phyloP scores from a whole-genome alignment of 768 basidiomycete genomes.

The Tubosaeta brunneosetosa region DNA sequence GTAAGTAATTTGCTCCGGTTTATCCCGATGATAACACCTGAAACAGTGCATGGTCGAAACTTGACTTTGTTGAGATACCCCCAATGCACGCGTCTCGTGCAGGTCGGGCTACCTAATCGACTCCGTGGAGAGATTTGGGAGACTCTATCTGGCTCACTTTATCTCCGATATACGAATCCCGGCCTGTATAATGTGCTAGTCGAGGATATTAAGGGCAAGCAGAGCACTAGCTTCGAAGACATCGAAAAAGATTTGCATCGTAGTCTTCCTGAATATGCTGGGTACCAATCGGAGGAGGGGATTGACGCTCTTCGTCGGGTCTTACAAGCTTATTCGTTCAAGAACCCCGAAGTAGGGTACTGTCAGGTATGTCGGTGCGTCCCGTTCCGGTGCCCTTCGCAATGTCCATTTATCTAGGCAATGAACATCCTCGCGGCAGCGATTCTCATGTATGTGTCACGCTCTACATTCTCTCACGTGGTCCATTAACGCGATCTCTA shows the following conservation, averaged over 20 bases:
- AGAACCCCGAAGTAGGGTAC: slow-evolving; percentile 91
- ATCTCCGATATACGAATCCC: slow-evolving; percentile 82
- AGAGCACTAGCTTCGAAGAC: slow-evolving; percentile 89
- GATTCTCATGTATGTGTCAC: slow-evolving; percentile 70
- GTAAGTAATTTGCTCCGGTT: slow-evolving; percentile 39
- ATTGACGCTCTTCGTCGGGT: slow-evolving; percentile 83
- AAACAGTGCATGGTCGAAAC: slow-evolving; percentile 83
- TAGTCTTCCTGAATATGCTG: slow-evolving; percentile 94
- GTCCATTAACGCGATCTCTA: slow-evolving; percentile 30
- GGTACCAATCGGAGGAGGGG: slow-evolving; percentile 88
- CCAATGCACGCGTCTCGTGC: slow-evolving; percentile 93
- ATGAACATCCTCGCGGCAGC: slow-evolving; percentile 98
- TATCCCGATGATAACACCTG: slow-evolving; percentile 8
- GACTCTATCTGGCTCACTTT: slow-evolving; percentile 89
- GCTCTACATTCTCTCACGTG: not conserved
- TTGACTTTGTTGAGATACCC: slow-evolving; percentile 95
- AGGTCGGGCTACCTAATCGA: slow-evolving; percentile 93
- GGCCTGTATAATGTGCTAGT: slow-evolving; percentile 76
- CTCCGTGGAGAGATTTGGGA: slow-evolving; percentile 99
- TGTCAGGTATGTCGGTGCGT: slow-evolving; percentile 61
- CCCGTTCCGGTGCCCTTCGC: not conserved
- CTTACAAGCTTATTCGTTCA: slow-evolving; percentile 91
- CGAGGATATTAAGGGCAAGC: slow-evolving; percentile 70
- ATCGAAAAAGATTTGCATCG: slow-evolving; percentile 98
- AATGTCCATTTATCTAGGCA: slow-evolving; percentile 46